Evolutionary conservation across 163 green algal species (phyloP), one percentile per base, ranked within the genome.

Genomic region (Scenedesmus sp.): DNA sequence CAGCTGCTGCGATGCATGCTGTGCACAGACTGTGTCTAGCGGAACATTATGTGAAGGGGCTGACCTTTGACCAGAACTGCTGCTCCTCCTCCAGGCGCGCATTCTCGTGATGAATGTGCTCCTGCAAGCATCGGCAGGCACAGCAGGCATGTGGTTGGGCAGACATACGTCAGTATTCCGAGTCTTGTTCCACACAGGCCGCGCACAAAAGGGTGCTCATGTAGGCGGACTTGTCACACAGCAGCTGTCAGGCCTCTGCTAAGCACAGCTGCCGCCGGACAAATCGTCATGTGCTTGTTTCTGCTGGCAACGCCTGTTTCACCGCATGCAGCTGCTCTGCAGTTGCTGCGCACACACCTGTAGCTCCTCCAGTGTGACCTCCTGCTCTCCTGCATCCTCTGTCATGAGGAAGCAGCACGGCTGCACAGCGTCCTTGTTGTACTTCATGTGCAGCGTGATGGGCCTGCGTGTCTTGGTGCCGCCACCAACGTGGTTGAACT

Each of bases 401-500:
- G 93, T 96, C 16, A 99, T 84, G 18, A 99, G 94, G 93, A 96
- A 99, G 96, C 98, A 99, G 46, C 94, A 88, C 5, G 98, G 98
- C 94, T 98, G 96, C 56, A 97, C 82, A 62, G 90, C 90, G 64
- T n/a, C 90, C 18, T 90, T 59, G 90, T 95, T 95, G 90, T 97
- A 96, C 95, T 97, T 99, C 98, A 99, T 99, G 93, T 99, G 96
- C 88, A 99, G 96, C 4, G 97, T 97, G 93, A 99, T 99, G 66
- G 98, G 98, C 2, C 98, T 94, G 15, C 98, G 94, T 12, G 98
- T 99, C 93, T 99, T 99, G 66, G 98, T 99, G 85, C 98, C 98
- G 8, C 98, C 98, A 12, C 98, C 98, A 3, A 99, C 98, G 89
- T 99, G 97, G 94, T 99, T 99, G 95, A 99, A 99, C 95, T 99